Conservation (phyloP, 2,329 filamentous ascomycete species). For the Penicillium sp. region DNA sequence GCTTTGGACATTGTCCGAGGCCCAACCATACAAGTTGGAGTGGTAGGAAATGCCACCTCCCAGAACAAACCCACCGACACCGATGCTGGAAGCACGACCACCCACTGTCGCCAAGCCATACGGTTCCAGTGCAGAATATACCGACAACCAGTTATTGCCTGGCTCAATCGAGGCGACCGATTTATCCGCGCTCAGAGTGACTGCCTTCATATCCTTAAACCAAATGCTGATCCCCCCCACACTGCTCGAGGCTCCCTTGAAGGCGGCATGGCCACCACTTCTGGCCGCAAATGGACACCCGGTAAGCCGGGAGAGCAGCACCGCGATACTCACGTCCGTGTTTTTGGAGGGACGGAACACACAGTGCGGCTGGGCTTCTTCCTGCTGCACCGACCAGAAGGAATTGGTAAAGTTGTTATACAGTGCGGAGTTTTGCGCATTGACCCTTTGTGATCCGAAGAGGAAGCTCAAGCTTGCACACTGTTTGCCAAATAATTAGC, state of each 20-base stretch:
- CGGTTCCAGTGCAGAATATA: slow-evolving; percentile 29
- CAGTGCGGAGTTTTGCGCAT: slow-evolving; percentile 10
- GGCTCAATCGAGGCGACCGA: slow-evolving; percentile 26
- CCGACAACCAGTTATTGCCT: slow-evolving; percentile 31
- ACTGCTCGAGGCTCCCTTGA: slow-evolving; percentile 49
- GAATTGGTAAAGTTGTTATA: slow-evolving; percentile 18
- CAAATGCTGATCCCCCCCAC: slow-evolving; percentile 35
- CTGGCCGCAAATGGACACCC: slow-evolving; percentile 49
- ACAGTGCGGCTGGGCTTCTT: slow-evolving; percentile 28
- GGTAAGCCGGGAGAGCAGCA: slow-evolving; percentile 27
- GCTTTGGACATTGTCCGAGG: slow-evolving; percentile 32
- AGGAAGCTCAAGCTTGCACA: slow-evolving; percentile 2
- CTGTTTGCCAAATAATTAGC: background rate
- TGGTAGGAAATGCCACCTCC: slow-evolving; percentile 32
- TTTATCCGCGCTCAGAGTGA: slow-evolving; percentile 25
- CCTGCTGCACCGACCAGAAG: slow-evolving; percentile 37
- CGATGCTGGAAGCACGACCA: slow-evolving; percentile 24
- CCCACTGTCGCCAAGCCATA: slow-evolving; percentile 30
- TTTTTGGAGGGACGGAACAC: slow-evolving; percentile 27
- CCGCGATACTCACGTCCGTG: slow-evolving; percentile 26
- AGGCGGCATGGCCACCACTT: slow-evolving; percentile 54
- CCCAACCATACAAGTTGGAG: slow-evolving; percentile 29
- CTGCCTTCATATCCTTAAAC: slow-evolving; percentile 25
- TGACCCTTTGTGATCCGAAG: slow-evolving; percentile 12
- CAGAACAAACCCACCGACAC: slow-evolving; percentile 19